These are phyloP conservation scores for Wickerhamomyces bovis DNA, from an alignment of 805 yeast genomes.

Conservation along the genomic window DNA sequence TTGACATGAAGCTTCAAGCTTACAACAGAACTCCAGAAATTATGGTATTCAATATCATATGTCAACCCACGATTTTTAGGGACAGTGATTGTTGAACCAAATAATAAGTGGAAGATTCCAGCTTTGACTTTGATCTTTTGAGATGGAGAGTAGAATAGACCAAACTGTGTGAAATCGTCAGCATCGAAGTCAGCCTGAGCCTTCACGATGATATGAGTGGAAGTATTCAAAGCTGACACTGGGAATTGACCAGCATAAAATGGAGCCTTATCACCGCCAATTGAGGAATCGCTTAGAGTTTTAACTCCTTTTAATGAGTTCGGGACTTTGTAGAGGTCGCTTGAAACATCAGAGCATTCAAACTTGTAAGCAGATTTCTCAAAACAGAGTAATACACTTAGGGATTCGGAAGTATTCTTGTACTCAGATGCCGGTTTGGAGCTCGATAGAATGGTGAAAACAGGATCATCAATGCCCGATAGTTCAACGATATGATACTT, in stretches of 20 bases:
- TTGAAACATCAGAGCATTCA: constrained; percentile 40
- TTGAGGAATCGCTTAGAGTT: constrained; percentile 40
- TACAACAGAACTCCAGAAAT: constrained; percentile 57
- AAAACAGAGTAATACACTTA: background rate
- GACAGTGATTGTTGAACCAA: constrained; percentile 28
- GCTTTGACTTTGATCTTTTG: constrained; percentile 2
- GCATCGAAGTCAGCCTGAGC: background rate
- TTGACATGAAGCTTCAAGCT: constrained; percentile 37
- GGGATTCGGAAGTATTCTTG: background rate
- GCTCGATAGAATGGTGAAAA: background rate
- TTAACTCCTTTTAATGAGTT: constrained; percentile 31
- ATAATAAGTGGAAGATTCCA: constrained; percentile 8
- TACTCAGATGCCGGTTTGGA: background rate
- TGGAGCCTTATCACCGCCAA: constrained; percentile 43
- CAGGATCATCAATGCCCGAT: background rate
- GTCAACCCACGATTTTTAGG: constrained; percentile 38
- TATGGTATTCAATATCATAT: constrained; percentile 43
- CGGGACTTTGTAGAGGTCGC: constrained; percentile 41
- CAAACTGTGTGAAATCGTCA: constrained; percentile 5
- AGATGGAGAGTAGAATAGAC: background rate
- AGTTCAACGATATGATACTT: background rate
- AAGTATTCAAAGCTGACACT: constrained; percentile 33
- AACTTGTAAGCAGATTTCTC: background rate
- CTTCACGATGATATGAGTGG: constrained; percentile 41
- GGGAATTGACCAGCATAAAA: constrained; percentile 42